These are phyloP conservation scores for Stagonosporopsis vannaccii DNA, from an alignment of 2,329 filamentous ascomycete genomes.

Conservation along the genomic window DNA sequence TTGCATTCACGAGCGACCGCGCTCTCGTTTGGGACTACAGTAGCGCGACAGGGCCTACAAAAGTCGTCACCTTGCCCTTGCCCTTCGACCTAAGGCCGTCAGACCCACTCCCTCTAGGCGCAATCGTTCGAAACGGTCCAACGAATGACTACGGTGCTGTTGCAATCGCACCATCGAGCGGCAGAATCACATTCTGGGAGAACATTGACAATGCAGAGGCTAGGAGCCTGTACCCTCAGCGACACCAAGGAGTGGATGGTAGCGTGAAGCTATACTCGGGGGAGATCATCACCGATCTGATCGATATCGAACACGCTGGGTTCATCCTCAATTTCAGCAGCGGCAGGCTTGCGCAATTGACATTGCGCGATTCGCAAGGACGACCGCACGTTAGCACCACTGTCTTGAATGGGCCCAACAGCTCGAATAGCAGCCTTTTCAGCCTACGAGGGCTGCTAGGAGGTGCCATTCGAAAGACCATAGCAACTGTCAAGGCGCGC, in stretches of 20 bases:
- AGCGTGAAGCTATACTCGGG: slow-evolving; percentile 77
- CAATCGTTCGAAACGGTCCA: slow-evolving; percentile 80
- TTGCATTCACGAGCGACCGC: slow-evolving; percentile 80
- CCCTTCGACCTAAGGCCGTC: slow-evolving; percentile 73
- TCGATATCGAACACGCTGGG: slow-evolving; percentile 85
- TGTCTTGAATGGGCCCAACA: slow-evolving; percentile 69
- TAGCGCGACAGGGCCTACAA: slow-evolving; percentile 67
- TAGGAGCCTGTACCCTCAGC: slow-evolving; percentile 81
- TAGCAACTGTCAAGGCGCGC: slow-evolving; percentile 81
- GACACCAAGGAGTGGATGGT: slow-evolving; percentile 80
- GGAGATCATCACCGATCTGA: slow-evolving; percentile 78
- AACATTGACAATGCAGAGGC: slow-evolving; percentile 89
- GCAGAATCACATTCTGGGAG: slow-evolving; percentile 93
- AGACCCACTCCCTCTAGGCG: slow-evolving; percentile 81
- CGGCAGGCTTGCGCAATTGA: slow-evolving; percentile 86
- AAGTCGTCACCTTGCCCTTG: slow-evolving; percentile 78
- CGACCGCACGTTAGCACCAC: slow-evolving; percentile 81
- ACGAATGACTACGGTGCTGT: slow-evolving; percentile 84
- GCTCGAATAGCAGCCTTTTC: slow-evolving; percentile 74
- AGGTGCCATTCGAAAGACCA: slow-evolving; percentile 74
- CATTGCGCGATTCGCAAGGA: slow-evolving; percentile 84
- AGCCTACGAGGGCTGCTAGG: slow-evolving; percentile 80
- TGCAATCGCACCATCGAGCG: slow-evolving; percentile 81
- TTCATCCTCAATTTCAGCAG: slow-evolving; percentile 86
- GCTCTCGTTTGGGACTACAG: slow-evolving; percentile 93